A percentile compares a stretch with the other conserved stretches of the same genome.
Conservation (phyloP, 2,329 filamentous ascomycete species). For the Mycogone perniciosa region DNA sequence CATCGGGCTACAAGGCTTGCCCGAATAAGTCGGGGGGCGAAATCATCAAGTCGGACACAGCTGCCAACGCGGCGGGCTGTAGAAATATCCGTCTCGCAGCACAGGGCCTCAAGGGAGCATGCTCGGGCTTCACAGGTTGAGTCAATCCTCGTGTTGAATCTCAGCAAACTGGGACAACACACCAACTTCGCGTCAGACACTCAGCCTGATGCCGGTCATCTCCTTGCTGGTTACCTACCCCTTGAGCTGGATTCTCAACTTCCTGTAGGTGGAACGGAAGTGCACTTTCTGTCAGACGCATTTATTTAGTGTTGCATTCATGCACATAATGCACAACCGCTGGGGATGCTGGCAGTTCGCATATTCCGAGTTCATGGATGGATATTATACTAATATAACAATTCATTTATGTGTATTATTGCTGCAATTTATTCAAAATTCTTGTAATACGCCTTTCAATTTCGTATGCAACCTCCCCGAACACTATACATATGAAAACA, state of each 20-base stretch:
- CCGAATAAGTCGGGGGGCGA: slow-evolving; percentile 18
- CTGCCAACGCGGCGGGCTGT: slow-evolving; percentile 16
- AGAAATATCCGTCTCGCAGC: slow-evolving; percentile 21
- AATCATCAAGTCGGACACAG: slow-evolving; percentile 19
- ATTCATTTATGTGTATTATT: no score
- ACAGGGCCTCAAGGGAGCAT: slow-evolving; percentile 22
- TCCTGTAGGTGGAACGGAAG: no score
- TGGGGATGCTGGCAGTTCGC: not conserved
- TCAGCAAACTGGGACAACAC: not conserved
- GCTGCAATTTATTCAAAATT: no score
- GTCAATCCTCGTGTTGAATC: not conserved
- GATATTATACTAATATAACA: no score
- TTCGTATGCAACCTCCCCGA: no score
- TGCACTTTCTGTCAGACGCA: not conserved
- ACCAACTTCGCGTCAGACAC: no score
- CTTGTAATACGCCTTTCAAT: no score
- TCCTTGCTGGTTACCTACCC: no score
- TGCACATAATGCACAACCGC: slow-evolving; percentile 3
- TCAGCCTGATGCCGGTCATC: no score
- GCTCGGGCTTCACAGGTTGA: slow-evolving; percentile 11
- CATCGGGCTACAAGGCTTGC: slow-evolving; percentile 22
- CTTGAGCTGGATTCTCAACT: no score
- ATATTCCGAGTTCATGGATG: not conserved
- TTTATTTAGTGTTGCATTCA: not conserved
- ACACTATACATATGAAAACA: not conserved